These are phyloP conservation scores for Talaromyces sp. DNA, from an alignment of 2,329 filamentous ascomycete genomes.

Conservation along the genomic window DNA sequence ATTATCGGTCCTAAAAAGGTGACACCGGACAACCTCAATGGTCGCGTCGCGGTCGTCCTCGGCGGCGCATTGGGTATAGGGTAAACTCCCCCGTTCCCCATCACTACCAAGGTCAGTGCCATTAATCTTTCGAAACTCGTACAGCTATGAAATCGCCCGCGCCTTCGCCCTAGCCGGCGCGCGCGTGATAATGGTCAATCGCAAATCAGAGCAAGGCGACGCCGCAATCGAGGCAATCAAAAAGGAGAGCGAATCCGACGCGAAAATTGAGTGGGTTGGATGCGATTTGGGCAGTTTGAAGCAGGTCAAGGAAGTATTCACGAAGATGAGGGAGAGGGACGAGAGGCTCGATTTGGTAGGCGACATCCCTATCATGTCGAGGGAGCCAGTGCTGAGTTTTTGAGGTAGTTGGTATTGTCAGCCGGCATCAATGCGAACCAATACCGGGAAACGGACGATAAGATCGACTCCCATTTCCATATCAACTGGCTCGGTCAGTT, in stretches of 20 bases:
- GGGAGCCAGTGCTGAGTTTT: neutral
- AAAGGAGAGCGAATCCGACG: constrained; percentile 25
- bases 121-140: neutral
- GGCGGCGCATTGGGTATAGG: constrained; percentile 42
- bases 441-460: constrained; percentile 36
- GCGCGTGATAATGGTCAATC: constrained; percentile 37
- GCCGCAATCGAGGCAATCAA: constrained; percentile 35
- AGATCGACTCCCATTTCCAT: constrained; percentile 40
- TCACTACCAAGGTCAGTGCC: no score
- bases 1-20: constrained; percentile 37
- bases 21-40: constrained; percentile 32
- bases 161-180: constrained; percentile 33
- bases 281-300: constrained; percentile 43
- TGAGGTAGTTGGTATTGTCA: constrained; percentile 36
- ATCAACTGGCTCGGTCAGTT: constrained; percentile 48
- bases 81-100: constrained; percentile 16
- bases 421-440: constrained; percentile 46
- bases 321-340: constrained; percentile 32
- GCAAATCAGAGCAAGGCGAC: constrained; percentile 39
- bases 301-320: constrained; percentile 40
- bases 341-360: constrained; percentile 39
- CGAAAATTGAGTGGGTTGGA: constrained; percentile 40
- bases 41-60: constrained; percentile 38
- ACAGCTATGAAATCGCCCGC: constrained; percentile 32
- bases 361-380: neutral